A percentile compares a stretch with the other conserved stretches of the same genome.
Evolutionary conservation across 2,329 filamentous ascomycete genomes (phyloP).

Genomic region (Verticillium alfalfae): DNA sequence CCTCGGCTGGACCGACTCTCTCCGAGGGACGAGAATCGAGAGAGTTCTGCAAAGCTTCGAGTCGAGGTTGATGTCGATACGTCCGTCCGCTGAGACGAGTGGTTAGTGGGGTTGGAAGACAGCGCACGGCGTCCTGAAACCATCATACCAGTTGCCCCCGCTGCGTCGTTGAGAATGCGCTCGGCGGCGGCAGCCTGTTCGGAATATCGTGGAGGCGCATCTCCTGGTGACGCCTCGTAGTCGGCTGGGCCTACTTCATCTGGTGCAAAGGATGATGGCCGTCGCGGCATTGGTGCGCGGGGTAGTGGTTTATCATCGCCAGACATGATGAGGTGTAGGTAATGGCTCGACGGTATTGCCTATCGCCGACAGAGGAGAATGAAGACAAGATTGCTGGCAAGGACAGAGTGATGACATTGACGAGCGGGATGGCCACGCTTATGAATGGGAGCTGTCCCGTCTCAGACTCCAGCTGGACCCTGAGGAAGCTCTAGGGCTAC

Average conservation of each 20-base stretch:
- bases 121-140: not conserved
- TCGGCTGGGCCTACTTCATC: not conserved
- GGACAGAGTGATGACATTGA: not conserved
- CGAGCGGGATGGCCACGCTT: not conserved
- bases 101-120: not conserved
- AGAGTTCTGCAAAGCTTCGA: slow-evolving; percentile 7
- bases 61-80: slow-evolving; percentile 9
- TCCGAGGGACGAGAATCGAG: slow-evolving; percentile 6
- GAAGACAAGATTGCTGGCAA: not conserved
- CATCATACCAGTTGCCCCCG: not conserved
- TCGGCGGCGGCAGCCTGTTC: not conserved
- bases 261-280: not conserved
- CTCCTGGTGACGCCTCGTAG: not conserved
- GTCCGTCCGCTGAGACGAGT: slow-evolving; percentile 4
- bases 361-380: too few species aligned
- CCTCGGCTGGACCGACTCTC: not conserved
- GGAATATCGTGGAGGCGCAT: not conserved
- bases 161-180: not conserved
- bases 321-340: not conserved
- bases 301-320: not conserved
- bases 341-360: too few species aligned
- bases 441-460: not conserved
- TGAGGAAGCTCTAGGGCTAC: not conserved
- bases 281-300: not conserved
- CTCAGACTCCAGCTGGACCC: not conserved